Conservation (phyloP, 2,329 filamentous ascomycete species). For the Neofusicoccum parvum region DNA sequence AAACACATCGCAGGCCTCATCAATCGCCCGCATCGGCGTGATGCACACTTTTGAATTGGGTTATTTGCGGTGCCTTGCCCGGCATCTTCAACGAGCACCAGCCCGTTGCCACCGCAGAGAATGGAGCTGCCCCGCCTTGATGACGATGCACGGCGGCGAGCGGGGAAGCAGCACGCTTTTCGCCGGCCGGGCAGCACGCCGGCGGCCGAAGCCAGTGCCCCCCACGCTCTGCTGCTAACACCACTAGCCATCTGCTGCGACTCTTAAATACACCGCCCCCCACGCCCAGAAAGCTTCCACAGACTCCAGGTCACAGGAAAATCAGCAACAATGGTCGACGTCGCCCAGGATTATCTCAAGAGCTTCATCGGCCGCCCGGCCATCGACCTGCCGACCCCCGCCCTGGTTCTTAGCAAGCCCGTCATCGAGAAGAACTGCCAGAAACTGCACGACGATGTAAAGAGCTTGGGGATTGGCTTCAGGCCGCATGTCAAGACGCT, state of each 20-base stretch:
- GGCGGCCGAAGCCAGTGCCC: neutral
- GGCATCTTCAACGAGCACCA: too few species aligned
- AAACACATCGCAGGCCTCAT: neutral
- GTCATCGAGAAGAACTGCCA: slow-evolving; percentile 16
- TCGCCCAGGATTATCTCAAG: slow-evolving; percentile 9
- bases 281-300: too few species aligned
- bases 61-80: neutral
- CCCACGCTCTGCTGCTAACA: neutral
- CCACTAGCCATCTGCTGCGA: neutral
- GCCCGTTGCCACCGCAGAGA: too few species aligned
- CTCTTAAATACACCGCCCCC: neutral
- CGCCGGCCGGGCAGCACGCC: neutral
- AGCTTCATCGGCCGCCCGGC: slow-evolving; percentile 19
- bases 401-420: slow-evolving; percentile 20
- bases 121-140: too few species aligned
- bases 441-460: slow-evolving; percentile 17
- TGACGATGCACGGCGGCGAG: neutral
- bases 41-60: neutral
- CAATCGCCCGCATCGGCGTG: neutral
- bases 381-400: slow-evolving; percentile 18
- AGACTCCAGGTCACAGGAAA: neutral
- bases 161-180: neutral
- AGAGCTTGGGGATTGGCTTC: slow-evolving; percentile 18
- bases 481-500: slow-evolving; percentile 21
- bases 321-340: slow-evolving; percentile 3